Evolutionary conservation across 495 filamentous ascomycete species (phyloP), one percentile per base, ranked within the genome.

Genomic region (Podospora bellae-mahoneyi): DNA sequence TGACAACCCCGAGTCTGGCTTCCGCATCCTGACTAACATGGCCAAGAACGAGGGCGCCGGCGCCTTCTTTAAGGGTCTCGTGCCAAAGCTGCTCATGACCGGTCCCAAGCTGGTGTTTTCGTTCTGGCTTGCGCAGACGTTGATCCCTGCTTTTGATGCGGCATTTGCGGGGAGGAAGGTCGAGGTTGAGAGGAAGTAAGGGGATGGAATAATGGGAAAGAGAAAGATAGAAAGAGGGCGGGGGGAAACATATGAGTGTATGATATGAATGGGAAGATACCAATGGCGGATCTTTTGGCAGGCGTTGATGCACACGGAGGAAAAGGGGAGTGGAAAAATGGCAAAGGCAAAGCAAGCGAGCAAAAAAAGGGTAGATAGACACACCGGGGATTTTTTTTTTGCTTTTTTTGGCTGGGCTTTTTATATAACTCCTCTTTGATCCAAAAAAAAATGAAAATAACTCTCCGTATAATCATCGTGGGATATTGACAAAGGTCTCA

Each of bases 21-120:
- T 97, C 87, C 86, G 86, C 68, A 97, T 99, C 74, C 79, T 84
- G 63, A 86, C 88, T 23, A 97, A 91, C 72, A 99, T 99, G 95
- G 84, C 90, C 60, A 89, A 87, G 84, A 86, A 96, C 68, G 95
- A 99, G 81, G 95, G 95, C 10, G 71, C 88, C 67, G 81, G 84
- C 26, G 88, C 89, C 67, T 97, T 99, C 87, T 99, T 99, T 87
- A 99, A 99, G 86, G 95, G 95, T 18, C 79, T 99, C 65, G 91
- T 91, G 58, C 95, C 95, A 63, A 99, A 99, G 88, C 86, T 99
- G 70, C 84, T 99, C 74, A 98, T 98, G 94, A 99, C 95, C 23
- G 95, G 95, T 34, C 95, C 95, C 69, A 99, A 99, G 86, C 84
- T 99, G 63, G 94, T 97, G 66, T 99, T 99, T 86, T 97, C 93